A percentile compares a stretch with the other conserved stretches of the same genome.
Evolutionary conservation across 2,329 filamentous ascomycete genomes (phyloP).

Genomic region (Fusarium beomiforme): DNA sequence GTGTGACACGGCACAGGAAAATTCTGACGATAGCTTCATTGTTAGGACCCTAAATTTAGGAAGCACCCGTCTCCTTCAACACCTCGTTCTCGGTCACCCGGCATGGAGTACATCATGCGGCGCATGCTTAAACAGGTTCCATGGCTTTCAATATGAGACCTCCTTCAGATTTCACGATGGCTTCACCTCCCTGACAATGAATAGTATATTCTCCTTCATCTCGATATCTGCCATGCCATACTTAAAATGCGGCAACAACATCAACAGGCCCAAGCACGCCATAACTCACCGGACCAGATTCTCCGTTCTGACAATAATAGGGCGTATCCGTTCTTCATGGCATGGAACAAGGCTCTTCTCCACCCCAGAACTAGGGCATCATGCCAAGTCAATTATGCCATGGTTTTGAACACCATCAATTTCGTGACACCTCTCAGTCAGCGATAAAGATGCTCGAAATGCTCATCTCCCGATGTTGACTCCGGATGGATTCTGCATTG

Average conservation of each 20-base stretch:
- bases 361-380: background rate
- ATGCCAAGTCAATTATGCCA: background rate
- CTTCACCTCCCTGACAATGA: background rate
- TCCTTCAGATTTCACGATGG: background rate
- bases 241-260: background rate
- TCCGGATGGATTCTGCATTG: background rate
- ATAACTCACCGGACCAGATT: slow-evolving; percentile 12
- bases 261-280: background rate
- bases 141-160: background rate
- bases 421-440: background rate
- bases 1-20: background rate
- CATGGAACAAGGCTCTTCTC: background rate
- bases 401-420: background rate
- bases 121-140: background rate
- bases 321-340: background rate
- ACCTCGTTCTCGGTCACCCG: background rate
- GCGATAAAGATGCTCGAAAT: background rate
- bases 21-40: slow-evolving; percentile 11
- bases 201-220: background rate
- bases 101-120: background rate
- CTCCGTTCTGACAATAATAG: background rate
- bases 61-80: background rate
- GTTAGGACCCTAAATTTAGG: background rate
- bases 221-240: background rate
- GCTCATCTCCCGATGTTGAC: background rate